These are phyloP conservation scores for Phytophthora megakarya DNA, from an alignment of 352 stramenopile genomes.

Conservation along the genomic window DNA sequence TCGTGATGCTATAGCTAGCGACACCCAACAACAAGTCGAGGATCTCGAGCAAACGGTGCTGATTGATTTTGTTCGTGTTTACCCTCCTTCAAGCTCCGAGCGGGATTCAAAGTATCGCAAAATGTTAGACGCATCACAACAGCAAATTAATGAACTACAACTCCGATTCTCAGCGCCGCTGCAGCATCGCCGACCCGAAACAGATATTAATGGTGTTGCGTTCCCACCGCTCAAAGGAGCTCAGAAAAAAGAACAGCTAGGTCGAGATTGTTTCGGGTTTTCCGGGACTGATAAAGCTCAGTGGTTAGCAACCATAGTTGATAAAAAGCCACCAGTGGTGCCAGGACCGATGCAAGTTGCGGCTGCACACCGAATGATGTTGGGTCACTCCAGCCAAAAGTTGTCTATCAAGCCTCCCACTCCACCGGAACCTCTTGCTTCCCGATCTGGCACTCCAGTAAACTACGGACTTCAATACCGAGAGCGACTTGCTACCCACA, in stretches of 20 bases:
- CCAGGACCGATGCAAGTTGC: constrained; percentile 75
- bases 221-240: constrained; percentile 65
- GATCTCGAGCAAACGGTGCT: constrained; percentile 31
- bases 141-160: constrained; percentile 81
- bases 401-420: constrained; percentile 77
- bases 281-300: constrained; percentile 78
- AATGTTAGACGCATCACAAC: constrained; percentile 81
- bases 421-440: constrained; percentile 54
- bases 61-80: constrained; percentile 73
- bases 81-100: constrained; percentile 46
- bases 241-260: constrained; percentile 54
- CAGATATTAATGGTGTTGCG: constrained; percentile 35
- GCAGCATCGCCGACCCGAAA: constrained; percentile 66
- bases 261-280: constrained; percentile 82
- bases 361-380: constrained; percentile 80
- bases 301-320: constrained; percentile 39
- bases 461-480: constrained; percentile 83
- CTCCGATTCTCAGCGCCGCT: constrained; percentile 79
- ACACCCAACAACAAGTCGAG: constrained; percentile 10
- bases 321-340: constrained; percentile 69
- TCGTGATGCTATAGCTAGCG: constrained; percentile 1
- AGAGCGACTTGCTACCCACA: constrained; percentile 70
- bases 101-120: constrained; percentile 69
- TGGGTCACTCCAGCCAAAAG: constrained; percentile 85
- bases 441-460: constrained; percentile 52